Evolutionary conservation across 2,329 filamentous ascomycete genomes (phyloP).

Genomic region (Penicillium janthinellum): DNA sequence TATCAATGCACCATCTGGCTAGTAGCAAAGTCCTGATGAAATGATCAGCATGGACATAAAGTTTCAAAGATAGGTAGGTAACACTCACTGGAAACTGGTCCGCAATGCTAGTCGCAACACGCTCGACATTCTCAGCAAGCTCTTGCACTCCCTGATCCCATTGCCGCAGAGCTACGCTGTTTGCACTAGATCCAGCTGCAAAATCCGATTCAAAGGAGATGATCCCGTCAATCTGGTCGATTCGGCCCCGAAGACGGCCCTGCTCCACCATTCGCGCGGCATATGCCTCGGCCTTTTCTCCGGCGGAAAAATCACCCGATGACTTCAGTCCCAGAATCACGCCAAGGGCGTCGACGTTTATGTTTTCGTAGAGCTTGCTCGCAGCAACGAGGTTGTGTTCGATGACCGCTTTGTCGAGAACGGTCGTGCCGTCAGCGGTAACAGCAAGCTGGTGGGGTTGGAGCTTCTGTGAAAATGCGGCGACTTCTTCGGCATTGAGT

Average conservation of each 20-base stretch:
- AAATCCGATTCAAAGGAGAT: slow-evolving; percentile 81
- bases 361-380: slow-evolving; percentile 77
- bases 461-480: slow-evolving; percentile 78
- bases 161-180: slow-evolving; percentile 71
- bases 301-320: slow-evolving; percentile 47
- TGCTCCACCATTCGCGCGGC: slow-evolving; percentile 96
- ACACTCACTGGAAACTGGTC: slow-evolving; percentile 71
- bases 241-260: slow-evolving; percentile 79
- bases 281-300: slow-evolving; percentile 83
- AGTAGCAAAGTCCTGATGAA: slow-evolving; percentile 35
- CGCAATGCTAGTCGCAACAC: slow-evolving; percentile 78
- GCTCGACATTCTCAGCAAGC: slow-evolving; percentile 86
- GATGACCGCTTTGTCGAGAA: slow-evolving; percentile 87
- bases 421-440: slow-evolving; percentile 87
- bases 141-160: slow-evolving; percentile 91
- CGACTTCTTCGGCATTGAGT: slow-evolving; percentile 77
- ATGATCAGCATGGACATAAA: slow-evolving; percentile 10
- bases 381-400: slow-evolving; percentile 93
- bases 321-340: slow-evolving; percentile 72
- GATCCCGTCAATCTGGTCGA: slow-evolving; percentile 88
- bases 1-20: slow-evolving; percentile 40
- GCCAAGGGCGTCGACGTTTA: slow-evolving; percentile 73
- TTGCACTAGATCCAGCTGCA: slow-evolving; percentile 59
- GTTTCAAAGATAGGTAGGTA: not conserved
- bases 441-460: slow-evolving; percentile 86